Evolutionary conservation across 2,329 filamentous ascomycete species (phyloP), one percentile per base, ranked within the genome.

Genomic region (Cytospora mali): DNA sequence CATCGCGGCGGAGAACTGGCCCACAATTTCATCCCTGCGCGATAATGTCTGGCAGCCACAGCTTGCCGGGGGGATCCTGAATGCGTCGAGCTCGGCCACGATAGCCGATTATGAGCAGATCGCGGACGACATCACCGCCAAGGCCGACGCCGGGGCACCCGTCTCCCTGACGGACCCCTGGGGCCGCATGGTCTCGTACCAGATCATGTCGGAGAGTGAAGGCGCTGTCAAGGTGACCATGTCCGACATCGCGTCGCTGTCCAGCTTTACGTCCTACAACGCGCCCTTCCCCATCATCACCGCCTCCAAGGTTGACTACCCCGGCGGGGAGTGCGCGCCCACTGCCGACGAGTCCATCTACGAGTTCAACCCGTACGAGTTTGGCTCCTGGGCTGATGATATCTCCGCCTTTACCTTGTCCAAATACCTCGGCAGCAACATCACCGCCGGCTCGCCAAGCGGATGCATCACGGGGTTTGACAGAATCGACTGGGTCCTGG

Each of bases 401-500:
- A 70, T 80, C 28, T 70, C 71, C 10, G 76, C 77, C 2, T 69
- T 69, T 54, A 64, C 80, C 76, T 69, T 68, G 6, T 76, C 75
- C 1, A 65, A 71, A 46, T 79, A 76, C 68, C 74, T 81, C 25
- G 79, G 79, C 21, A 75, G 77, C 11, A 66, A 69, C 18, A 68
- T 79, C 33, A 70, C 69, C 1, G 72, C 74, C 1, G 71, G 68
- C 13, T 52, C 62, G 16, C 55, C 65, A 2, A 65, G 66, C 28
- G 65, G 66, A 6, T 83, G 80, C 64, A 72, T 74, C 21, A 70
- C 66, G 6, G 75, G 78, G 53, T 82, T 77, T 69, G 80, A 83
- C 69, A 80, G 81, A 59, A 71, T 81, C 2, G 80, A 78, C 31
- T 82, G 77, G 67, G 70, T 81, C 46, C 69, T 80, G 16, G 80